These are phyloP conservation scores for Trichoderma aggressivum DNA, from an alignment of 2,329 filamentous ascomycete genomes.

Conservation along the genomic window DNA sequence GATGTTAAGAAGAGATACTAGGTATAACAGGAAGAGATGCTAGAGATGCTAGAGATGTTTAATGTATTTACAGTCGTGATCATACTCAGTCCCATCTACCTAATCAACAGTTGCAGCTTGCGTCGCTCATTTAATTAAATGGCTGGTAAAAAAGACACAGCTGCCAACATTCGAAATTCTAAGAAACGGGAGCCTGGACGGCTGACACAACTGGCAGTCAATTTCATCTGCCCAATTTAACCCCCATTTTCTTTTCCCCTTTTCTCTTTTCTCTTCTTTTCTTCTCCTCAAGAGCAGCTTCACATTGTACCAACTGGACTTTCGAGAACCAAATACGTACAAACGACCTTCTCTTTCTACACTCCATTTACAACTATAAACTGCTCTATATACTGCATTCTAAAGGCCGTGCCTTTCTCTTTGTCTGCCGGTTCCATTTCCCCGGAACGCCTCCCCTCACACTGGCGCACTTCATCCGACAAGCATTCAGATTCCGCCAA, in stretches of 20 bases:
- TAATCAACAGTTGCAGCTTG: background rate
- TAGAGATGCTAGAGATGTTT: too few relatives aligned
- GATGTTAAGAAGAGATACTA: too few relatives aligned
- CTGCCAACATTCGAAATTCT: background rate
- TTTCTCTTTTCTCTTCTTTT: background rate
- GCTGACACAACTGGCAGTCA: background rate
- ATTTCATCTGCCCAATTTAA: background rate
- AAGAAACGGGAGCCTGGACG: background rate
- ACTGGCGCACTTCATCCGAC: background rate
- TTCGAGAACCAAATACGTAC: background rate
- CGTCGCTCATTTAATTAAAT: background rate
- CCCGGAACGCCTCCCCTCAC: background rate
- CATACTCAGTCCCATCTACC: background rate
- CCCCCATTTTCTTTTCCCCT: too few relatives aligned
- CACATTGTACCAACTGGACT: background rate
- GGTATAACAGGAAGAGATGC: too few relatives aligned
- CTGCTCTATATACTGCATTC: background rate
- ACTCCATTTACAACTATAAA: background rate
- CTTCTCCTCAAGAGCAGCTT: background rate
- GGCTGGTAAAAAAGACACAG: background rate
- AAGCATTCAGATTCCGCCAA: too few relatives aligned
- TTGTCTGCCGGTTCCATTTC: background rate
- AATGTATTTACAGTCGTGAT: background rate
- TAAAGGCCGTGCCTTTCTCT: background rate
- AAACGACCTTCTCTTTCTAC: background rate